A percentile compares a stretch with the other conserved stretches of the same genome.
Evolutionary conservation across 2,329 filamentous ascomycete species (phyloP).

Genomic region (Thielaviopsis populi): DNA sequence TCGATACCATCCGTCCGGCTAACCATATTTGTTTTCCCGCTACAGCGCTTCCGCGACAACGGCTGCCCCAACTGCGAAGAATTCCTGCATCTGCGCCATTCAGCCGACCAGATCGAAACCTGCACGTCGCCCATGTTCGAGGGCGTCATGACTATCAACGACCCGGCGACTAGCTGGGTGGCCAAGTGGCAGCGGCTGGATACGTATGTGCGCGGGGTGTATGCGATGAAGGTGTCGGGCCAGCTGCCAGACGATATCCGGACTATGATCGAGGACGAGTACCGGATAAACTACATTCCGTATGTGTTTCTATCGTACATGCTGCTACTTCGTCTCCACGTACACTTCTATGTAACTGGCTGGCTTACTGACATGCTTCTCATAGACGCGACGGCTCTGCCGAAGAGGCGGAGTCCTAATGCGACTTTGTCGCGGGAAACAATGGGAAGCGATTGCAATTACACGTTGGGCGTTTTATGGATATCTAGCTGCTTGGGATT

Average conservation of each 20-base stretch:
- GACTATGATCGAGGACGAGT: slow-evolving; percentile 45
- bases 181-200: slow-evolving; percentile 93
- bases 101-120: slow-evolving; percentile 67
- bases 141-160: slow-evolving; percentile 69
- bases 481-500: neutral
- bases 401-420: slow-evolving; percentile 32
- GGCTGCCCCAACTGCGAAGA: slow-evolving; percentile 96
- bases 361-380: neutral
- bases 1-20: neutral
- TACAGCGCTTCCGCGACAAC: slow-evolving; percentile 64
- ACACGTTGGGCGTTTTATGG: slow-evolving; percentile 2
- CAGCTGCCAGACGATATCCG: slow-evolving; percentile 54
- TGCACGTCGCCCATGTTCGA: slow-evolving; percentile 96
- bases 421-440: slow-evolving; percentile 8
- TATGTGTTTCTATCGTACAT: slow-evolving; percentile 39
- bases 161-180: slow-evolving; percentile 80
- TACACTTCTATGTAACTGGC: neutral
- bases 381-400: slow-evolving; percentile 43
- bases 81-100: slow-evolving; percentile 69
- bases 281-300: slow-evolving; percentile 51
- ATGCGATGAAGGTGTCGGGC: slow-evolving; percentile 88
- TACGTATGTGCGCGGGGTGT: slow-evolving; percentile 73
- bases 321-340: neutral
- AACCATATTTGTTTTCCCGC: slow-evolving; percentile 4
- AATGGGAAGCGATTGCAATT: neutral